These are phyloP conservation scores for Pichia sorboxylosa DNA, from an alignment of 1,139 yeast species.

Conservation along the genomic window DNA sequence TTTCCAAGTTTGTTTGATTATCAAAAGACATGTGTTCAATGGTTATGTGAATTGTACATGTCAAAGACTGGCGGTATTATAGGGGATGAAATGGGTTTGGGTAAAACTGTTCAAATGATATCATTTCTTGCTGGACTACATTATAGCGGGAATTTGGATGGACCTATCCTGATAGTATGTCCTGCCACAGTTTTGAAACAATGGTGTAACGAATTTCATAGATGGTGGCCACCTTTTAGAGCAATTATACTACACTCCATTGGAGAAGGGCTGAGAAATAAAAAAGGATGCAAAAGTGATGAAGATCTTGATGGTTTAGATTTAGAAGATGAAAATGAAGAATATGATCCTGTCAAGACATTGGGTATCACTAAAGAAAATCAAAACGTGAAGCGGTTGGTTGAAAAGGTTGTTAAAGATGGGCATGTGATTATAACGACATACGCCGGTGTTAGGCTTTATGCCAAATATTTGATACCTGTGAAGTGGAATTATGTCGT, in stretches of 20 bases:
- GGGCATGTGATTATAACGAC: conserved; percentile 90
- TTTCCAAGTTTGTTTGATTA: conserved; percentile 81
- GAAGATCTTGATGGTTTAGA: conserved; percentile 24
- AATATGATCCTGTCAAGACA: conserved; percentile 16
- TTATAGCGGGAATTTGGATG: conserved; percentile 60
- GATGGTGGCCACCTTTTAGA: conserved; percentile 97
- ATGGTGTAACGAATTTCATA: conserved; percentile 91
- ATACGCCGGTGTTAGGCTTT: conserved; percentile 77
- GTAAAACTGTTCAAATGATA: conserved; percentile 86
- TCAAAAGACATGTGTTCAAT: conserved; percentile 83
- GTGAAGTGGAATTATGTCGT: conserved; percentile 83
- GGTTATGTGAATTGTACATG: conserved; percentile 70
- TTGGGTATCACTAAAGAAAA: conserved; percentile 25
- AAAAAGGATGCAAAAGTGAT: conserved; percentile 3
- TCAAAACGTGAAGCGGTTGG: conserved; percentile 33
- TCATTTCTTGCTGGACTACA: conserved; percentile 86
- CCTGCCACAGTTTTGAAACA: conserved; percentile 95
- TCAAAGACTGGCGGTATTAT: conserved; percentile 90
- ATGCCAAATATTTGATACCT: conserved; percentile 57
- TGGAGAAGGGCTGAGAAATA: conserved; percentile 59
- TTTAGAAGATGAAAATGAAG: conserved; percentile 9
- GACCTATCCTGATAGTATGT: conserved; percentile 80
- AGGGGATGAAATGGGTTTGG: conserved; percentile 97
- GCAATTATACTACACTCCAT: conserved; percentile 82
- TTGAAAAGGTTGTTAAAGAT: conserved; percentile 38